These are phyloP conservation scores for Rosa chinensis DNA, from an alignment of 306 rosid species.

Conservation along the genomic window DNA sequence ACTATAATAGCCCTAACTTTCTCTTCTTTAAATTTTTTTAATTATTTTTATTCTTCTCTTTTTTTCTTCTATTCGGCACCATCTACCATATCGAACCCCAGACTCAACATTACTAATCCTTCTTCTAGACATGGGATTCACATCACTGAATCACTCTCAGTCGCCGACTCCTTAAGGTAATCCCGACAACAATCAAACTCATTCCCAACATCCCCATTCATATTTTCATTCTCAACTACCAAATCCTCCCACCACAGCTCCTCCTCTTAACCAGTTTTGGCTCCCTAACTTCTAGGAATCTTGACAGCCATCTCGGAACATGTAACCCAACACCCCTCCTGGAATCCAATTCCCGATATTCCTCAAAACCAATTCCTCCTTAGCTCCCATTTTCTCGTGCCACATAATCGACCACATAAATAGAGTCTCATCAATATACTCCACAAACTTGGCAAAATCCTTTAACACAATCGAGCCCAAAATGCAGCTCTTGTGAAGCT, in stretches of 20 bases:
- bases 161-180: no score
- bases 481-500: constrained; percentile 29
- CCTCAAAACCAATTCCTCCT: neutral
- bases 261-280: constrained; percentile 28
- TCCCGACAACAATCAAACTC: neutral
- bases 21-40: no score
- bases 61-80: no score
- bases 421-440: constrained; percentile 36
- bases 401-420: constrained; percentile 49
- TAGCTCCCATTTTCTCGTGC: neutral
- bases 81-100: no score
- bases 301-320: constrained; percentile 72
- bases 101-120: no score
- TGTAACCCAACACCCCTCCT: constrained; percentile 6
- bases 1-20: no score
- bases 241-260: constrained; percentile 54
- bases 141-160: no score
- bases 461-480: constrained; percentile 44
- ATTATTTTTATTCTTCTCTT: no score
- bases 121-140: no score
- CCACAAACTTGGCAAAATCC: constrained; percentile 45
- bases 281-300: constrained; percentile 35
- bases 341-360: neutral
- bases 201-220: neutral
- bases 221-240: constrained; percentile 14